Base-by-base conservation (phyloP, 2,329 filamentous ascomycete genomes). In the Botryotinia calthae region DNA sequence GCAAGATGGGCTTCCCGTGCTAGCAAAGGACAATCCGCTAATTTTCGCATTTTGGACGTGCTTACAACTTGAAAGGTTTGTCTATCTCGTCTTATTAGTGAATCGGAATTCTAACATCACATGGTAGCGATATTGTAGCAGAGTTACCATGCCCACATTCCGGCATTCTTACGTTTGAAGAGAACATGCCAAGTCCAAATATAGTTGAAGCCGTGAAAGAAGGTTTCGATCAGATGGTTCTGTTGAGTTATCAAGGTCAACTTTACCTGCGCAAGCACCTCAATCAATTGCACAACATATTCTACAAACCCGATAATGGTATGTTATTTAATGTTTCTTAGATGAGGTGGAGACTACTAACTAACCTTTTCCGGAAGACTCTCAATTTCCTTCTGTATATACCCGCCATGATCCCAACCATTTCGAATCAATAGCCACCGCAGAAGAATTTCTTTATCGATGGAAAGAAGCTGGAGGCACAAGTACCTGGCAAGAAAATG, bases 21-120 rank as follows among this genome's bases (percentile, higher is more conserved):
- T 54, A 28, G 72, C 76, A 14, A 80, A 79, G 63, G 87, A 90
- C 77, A 93, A 94, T 79, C 85, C 91, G 72, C 85, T 91, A 51
- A 85, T 91, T 22, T 87, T 97, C 77, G 91, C 93, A 0, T 98
- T 95, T 79, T 98, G 95, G 95, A 96, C 95, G 12, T 97, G 93
- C 80, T 84, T 98, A 75, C 95, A 98, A 79, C 86, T 98, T 18
- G 95, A 98, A 82, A 97, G 91, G 91, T 93, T 82, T 77, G 82
- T 58, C 34, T 58, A n/a, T 46, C 42, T 54, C 22, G 51, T 37
- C n/a, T 4, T 5, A 51, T 31, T 31, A 2, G 18, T 34, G 20
- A 40, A 25, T 48, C 20, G 16, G 34, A 58, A 71, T 65, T 68
- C 74, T 79, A 71, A 77, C 56, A 25, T 56, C 73, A 70, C 18